These are phyloP conservation scores for Colletotrichum simmondsii DNA, from an alignment of 2,329 filamentous ascomycete species.

Conservation along the genomic window DNA sequence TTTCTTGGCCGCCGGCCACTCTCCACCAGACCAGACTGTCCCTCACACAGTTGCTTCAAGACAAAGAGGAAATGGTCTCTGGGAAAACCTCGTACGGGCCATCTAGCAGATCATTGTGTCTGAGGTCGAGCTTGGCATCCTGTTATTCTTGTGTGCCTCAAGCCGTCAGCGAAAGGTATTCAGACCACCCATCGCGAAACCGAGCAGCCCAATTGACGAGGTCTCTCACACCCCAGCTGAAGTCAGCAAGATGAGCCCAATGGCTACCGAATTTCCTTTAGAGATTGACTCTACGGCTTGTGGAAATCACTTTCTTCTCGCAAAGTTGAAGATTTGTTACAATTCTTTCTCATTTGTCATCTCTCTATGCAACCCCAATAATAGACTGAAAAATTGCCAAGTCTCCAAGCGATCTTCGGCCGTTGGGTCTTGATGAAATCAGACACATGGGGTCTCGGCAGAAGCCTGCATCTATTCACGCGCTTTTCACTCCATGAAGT, in stretches of 20 bases:
- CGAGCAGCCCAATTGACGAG: not conserved
- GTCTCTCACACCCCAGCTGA: not conserved
- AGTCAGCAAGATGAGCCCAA: not conserved
- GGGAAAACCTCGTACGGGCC: not conserved
- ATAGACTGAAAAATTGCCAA: not conserved
- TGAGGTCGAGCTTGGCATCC: not conserved
- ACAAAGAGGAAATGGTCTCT: not conserved
- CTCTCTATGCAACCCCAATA: not conserved
- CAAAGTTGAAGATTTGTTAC: too few species aligned
- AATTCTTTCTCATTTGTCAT: not conserved
- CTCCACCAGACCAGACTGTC: not conserved
- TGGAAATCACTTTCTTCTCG: not conserved
- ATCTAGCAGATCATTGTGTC: not conserved
- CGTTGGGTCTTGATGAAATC: not conserved
- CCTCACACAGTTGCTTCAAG: not conserved
- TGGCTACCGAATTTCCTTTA: too few species aligned
- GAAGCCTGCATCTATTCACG: not conserved
- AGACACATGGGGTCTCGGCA: not conserved
- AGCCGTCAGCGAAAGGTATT: not conserved
- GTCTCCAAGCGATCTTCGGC: not conserved
- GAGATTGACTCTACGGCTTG: not conserved
- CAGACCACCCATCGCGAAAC: not conserved
- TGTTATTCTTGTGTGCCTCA: not conserved
- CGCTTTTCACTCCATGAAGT: not conserved
- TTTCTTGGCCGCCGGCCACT: constrained; percentile 28